Evolutionary conservation across 768 basidiomycete genomes (phyloP), one percentile per base, ranked within the genome.

Genomic region (Auriscalpium orientale): DNA sequence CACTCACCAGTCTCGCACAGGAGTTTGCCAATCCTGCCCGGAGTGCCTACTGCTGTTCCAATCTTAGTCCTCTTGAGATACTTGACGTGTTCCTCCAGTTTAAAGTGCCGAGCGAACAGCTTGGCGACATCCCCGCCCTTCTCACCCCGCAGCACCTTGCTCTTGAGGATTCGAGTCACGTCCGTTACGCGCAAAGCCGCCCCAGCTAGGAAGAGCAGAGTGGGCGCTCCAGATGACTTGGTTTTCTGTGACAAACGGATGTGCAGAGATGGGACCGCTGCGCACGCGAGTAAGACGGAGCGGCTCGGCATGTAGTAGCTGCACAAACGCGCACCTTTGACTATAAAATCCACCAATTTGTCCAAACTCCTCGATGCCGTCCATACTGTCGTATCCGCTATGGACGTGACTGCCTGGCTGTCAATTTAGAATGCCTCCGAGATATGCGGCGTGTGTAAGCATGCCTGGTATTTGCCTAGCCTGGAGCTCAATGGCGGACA

Each of bases 131-230:
- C 91, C 11, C 90, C 92, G 54, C 90, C 85, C 66, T 91, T 94
- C 21, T 89, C 85, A 37, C 88, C 87, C 54, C 83, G 75, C 51
- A 91, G 75, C 59, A 72, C 80, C 70, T 79, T 83, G 70, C 84
- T 79, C 68, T 80, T 85, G 54, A 93, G 75, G 52, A 82, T 74
- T 56, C 91, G 76, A 38, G 89, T 87, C 18, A 93, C 81, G 69
- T 98, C 92, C 51, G 84, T 86, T n/a, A 93, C 94, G 51, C 95
- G 81, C 37, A 98, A 76, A 4, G 95, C 95, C n/a, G 94, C 91
- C 28, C 85, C 83, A 15, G 91, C 80, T 46, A 98, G 69, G 65
- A 92, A 89, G 12, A 99, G 71, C 45, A 97, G 74, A 3, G 91
- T 91, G 2, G 95, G 95, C 40, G 91, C 80, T n/a, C 92, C 93